These are phyloP conservation scores for Bryum argenteum DNA, from an alignment of 225 moss, liverwort and hornwort species.

Conservation along the genomic window DNA sequence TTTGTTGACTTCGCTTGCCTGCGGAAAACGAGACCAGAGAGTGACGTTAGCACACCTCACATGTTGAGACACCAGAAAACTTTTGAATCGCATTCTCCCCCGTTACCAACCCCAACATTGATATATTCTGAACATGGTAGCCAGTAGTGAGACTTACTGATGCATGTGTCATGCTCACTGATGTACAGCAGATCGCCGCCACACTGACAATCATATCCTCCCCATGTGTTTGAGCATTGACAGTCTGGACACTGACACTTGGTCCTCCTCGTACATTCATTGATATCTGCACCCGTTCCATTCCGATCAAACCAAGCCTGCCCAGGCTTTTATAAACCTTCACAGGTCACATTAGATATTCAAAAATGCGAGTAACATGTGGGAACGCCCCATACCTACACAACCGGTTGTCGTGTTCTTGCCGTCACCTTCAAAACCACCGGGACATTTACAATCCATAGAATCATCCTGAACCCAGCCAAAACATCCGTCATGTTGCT, in stretches of 20 bases:
- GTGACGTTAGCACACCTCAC: neutral
- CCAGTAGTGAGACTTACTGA: slow-evolving; percentile 43
- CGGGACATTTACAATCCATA: slow-evolving; percentile 68
- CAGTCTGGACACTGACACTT: slow-evolving; percentile 81
- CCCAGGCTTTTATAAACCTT: too few species aligned
- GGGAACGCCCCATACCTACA: slow-evolving; percentile 27
- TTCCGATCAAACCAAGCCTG: neutral
- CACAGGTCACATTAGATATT: neutral
- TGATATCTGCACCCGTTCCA: slow-evolving; percentile 46
- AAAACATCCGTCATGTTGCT: neutral
- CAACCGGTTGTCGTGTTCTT: too few species aligned
- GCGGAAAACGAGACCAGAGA: neutral
- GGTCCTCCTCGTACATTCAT: slow-evolving; percentile 62
- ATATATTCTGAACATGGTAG: too few species aligned
- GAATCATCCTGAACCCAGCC: slow-evolving; percentile 22
- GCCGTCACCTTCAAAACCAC: slow-evolving; percentile 55
- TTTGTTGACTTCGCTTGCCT: slow-evolving; percentile 40
- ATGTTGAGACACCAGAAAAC: neutral
- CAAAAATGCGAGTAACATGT: neutral
- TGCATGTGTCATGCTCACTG: slow-evolving; percentile 73
- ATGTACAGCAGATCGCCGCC: slow-evolving; percentile 69
- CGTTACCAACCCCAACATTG: too few species aligned
- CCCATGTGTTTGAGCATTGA: slow-evolving; percentile 70
- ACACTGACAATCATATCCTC: slow-evolving; percentile 75
- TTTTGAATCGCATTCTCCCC: too few species aligned